Evolutionary conservation across 306 rosid genomes (phyloP), one percentile per base, ranked within the genome.

Genomic region (Cicer bijugum): DNA sequence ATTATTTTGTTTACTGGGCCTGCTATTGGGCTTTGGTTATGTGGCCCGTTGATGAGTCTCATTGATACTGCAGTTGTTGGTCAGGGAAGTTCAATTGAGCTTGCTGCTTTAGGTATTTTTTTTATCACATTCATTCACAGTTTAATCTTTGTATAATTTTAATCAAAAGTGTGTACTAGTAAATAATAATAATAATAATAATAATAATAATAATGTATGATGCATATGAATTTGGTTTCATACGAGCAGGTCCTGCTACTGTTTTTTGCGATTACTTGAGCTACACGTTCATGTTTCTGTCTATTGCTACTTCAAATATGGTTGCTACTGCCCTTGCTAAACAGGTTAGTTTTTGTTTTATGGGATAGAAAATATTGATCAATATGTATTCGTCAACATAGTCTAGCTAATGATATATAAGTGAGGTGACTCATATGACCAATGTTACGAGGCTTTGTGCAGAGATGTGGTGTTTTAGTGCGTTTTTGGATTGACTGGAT

Each of bases 301-400:
- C 97, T 0, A 69, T 93, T 68, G 94, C 98, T 4, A 93, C 98
- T 74, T 93, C 98, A 1, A 93, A 93, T 74, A 89, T 93, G 97
- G 94, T 93, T 52, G 97, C 98, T 59, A 91, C 97, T 43, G 84
- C 97, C 47, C 94, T 91, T 77, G 98, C 96, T 51, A 84, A 55
- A 76, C 82, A 78, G 97, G 98, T 93, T 70, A 15, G 80, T 57
- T 39, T 17, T n/a, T 37, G 15, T 50, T 53, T 15, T 10, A 8
- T 16, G 6, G 33, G 59, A 47, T 33, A 14, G 74, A 46, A 16
- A 61, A 8, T 20, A 72, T 57, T 14, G 53, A 63, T 50, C 44
- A 17, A 33, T 48, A 5, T 48, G 6, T 57, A 7, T 64, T 74
- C 63, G 8, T 75, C 12, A 38, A 38, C 28, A 10, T 59, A 58